Base-by-base conservation (phyloP, 768 basidiomycete genomes). In the Udeniomyces megalosporus region DNA sequence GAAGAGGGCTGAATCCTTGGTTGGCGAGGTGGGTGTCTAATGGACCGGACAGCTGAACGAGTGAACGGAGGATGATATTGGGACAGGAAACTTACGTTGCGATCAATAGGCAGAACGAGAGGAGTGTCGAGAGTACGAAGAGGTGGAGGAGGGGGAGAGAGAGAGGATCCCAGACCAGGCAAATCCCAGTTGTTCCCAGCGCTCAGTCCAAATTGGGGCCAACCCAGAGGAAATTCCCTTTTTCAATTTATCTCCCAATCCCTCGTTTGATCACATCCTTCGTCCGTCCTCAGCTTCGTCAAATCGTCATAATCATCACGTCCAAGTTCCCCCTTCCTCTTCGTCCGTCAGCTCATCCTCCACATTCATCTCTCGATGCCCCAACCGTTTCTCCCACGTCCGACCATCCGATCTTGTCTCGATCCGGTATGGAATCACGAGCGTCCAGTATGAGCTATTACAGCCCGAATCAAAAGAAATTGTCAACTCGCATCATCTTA, bases 291-390 rank as follows among this genome's bases (percentile, higher is more conserved):
- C 1, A 3, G 2, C 4, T 24, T 17, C 20, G 22, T 22, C 10
- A 48, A 7, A 42, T 42, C 38, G 17, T 42, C 22, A 56, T 5
- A 3, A 10, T 20, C 14, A 49, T 56, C 34, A 34, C n/a, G 54
- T 35, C 54, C 47, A 62, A 1, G 34, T 52, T 10, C 53, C 61
- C 0, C 72, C 73, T 34, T 75, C 76, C 57, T 91, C 78, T 62
- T 77, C 90, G 67, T 90, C 88, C 3, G 93, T 96, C 65, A 96
- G 75, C 62, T 92, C 93, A 20, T 84, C 86, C 34, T 76, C 77
- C n/a, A 78, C 74, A 2, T 91, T 49, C 28, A 3, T 72, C 4
- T 85, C 84, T 2, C 72, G 70, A 66, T 86, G 84, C 20, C 86
- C 88, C 10, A 78, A 75, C 22, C 78, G 77, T 17, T 86, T 81